These are phyloP conservation scores for Chlorella sp. DNA, from an alignment of 139 green algal species.

Conservation along the genomic window DNA sequence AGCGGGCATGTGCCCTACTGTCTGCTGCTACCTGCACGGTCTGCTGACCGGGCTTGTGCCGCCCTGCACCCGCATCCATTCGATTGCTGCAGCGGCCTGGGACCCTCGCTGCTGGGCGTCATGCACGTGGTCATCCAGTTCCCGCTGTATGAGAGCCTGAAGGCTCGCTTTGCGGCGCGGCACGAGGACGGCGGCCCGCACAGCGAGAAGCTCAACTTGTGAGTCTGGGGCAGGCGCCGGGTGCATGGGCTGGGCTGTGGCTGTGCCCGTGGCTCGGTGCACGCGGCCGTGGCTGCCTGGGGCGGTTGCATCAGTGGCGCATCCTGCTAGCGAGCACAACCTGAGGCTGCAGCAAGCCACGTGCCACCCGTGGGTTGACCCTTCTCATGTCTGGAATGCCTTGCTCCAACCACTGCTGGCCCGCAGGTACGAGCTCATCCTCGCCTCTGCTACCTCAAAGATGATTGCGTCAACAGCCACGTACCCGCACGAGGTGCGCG, in stretches of 20 bases:
- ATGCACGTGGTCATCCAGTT: conserved; percentile 97
- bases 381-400: not conserved
- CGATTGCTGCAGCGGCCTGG: conserved; percentile 76
- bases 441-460: conserved; percentile 86
- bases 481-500: conserved; percentile 93
- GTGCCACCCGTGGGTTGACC: not conserved
- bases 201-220: conserved; percentile 25
- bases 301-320: no score
- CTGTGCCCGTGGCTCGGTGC: no score
- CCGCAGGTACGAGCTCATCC: conserved; percentile 76
- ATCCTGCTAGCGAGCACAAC: not conserved
- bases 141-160: conserved; percentile 93
- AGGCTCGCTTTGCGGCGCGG: conserved; percentile 48
- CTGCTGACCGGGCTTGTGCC: no score
- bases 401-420: not conserved
- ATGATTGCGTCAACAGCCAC: conserved; percentile 95
- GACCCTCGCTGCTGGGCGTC: conserved; percentile 89
- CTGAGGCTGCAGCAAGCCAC: not conserved
- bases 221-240: not conserved
- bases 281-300: no score
- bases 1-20: not conserved
- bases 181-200: not conserved
- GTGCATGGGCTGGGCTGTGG: no score
- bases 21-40: not conserved
- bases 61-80: no score